Conservation (phyloP, 2,329 filamentous ascomycete species). For the Pyrenophora graminea region DNA sequence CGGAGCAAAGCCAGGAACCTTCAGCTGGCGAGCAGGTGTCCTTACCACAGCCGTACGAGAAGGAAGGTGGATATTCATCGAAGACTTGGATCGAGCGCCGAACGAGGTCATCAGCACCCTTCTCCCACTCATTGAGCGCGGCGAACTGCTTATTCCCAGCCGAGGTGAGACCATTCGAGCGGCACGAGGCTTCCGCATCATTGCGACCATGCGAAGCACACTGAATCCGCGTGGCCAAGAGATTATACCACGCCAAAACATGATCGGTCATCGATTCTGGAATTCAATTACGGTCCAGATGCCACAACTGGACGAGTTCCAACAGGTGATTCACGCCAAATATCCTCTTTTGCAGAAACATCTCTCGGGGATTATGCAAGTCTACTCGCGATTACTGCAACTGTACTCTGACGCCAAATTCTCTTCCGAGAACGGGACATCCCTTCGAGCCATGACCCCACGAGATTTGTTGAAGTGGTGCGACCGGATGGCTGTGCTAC, state of each 20-base stretch:
- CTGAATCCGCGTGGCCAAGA: slow-evolving; percentile 69
- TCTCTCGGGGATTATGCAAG: slow-evolving; percentile 59
- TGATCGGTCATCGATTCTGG: slow-evolving; percentile 89
- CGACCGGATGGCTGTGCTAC: slow-evolving; percentile 69
- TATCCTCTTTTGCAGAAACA: slow-evolving; percentile 70
- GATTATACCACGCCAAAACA: slow-evolving; percentile 67
- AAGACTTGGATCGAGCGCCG: slow-evolving; percentile 92
- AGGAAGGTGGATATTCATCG: slow-evolving; percentile 94
- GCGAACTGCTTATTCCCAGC: slow-evolving; percentile 88
- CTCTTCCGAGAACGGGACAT: slow-evolving; percentile 58
- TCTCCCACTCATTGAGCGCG: slow-evolving; percentile 86
- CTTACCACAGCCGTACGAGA: slow-evolving; percentile 92
- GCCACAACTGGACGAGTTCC: slow-evolving; percentile 71
- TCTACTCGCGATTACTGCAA: slow-evolving; percentile 54
- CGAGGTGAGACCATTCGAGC: slow-evolving; percentile 85
- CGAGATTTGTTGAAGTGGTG: slow-evolving; percentile 93
- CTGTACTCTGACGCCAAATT: slow-evolving; percentile 52
- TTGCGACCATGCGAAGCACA: slow-evolving; percentile 83
- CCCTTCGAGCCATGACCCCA: slow-evolving; percentile 66
- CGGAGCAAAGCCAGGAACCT: slow-evolving; percentile 83
- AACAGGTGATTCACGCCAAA: slow-evolving; percentile 70
- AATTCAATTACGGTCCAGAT: slow-evolving; percentile 70
- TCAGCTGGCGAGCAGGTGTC: slow-evolving; percentile 89
- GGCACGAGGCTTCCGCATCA: slow-evolving; percentile 81
- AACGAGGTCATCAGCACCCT: slow-evolving; percentile 94